These are phyloP conservation scores for Sesbania bispinosa DNA, from an alignment of 306 rosid genomes.

Conservation along the genomic window DNA sequence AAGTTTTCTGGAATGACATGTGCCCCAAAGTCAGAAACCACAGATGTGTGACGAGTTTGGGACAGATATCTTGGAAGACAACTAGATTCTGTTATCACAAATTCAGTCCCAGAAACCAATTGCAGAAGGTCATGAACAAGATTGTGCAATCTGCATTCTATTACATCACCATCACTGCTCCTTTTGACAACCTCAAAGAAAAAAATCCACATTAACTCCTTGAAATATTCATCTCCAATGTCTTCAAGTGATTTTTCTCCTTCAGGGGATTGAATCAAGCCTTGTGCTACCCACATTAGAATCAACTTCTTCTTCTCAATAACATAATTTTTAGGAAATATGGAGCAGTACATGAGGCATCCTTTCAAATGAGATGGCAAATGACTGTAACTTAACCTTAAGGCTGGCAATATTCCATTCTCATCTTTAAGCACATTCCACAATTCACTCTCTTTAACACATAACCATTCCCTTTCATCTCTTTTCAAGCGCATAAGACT, in stretches of 20 bases:
- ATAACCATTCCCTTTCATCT: constrained; percentile 14
- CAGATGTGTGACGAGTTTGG: constrained; percentile 21
- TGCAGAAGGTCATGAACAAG: constrained; percentile 27
- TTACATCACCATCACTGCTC: background rate
- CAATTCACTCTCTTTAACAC: constrained; percentile 10
- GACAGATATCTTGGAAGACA: background rate
- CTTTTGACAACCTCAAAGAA: constrained; percentile 28
- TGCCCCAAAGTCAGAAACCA: constrained; percentile 7
- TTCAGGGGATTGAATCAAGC: background rate
- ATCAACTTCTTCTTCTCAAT: constrained; percentile 32
- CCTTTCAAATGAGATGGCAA: constrained; percentile 20
- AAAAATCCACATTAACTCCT: constrained; percentile 19
- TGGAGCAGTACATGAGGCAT: constrained; percentile 26
- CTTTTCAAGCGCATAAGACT: background rate
- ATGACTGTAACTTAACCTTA: constrained; percentile 23
- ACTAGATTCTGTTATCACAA: background rate
- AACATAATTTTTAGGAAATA: constrained; percentile 29
- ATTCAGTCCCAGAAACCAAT: constrained; percentile 22
- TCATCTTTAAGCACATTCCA: background rate
- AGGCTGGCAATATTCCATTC: constrained; percentile 16
- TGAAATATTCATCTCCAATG: constrained; percentile 27
- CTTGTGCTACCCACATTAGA: constrained; percentile 32
- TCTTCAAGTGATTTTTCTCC: constrained; percentile 6
- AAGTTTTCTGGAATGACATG: constrained; percentile 6
- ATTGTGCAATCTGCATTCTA: constrained; percentile 27